phyloP scores from a whole-genome alignment of 1,284 basidiomycete genomes.

The Peniophora sp. region DNA sequence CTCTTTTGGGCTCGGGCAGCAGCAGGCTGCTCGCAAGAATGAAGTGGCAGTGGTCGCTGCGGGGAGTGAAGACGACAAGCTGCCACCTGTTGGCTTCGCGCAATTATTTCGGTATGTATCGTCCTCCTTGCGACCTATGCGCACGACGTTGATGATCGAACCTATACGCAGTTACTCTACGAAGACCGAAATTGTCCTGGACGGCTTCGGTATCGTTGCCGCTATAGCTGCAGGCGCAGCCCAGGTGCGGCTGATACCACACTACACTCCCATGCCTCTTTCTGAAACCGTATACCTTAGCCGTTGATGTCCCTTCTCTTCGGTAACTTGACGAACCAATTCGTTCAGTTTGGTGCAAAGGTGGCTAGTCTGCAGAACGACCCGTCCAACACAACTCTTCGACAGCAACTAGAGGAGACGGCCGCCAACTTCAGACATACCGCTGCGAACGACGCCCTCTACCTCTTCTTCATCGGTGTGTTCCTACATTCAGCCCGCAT shows the following conservation, averaged over 20 bases:
- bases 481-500: constrained; percentile 53
- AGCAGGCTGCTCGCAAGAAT: neutral
- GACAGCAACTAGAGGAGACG: constrained; percentile 29
- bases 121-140: neutral
- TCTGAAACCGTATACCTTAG: constrained; percentile 15
- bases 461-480: constrained; percentile 66
- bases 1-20: constrained; percentile 9
- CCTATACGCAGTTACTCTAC: constrained; percentile 49
- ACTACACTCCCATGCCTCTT: neutral
- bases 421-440: constrained; percentile 71
- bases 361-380: constrained; percentile 16
- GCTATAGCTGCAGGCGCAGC: constrained; percentile 69
- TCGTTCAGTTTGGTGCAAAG: constrained; percentile 53
- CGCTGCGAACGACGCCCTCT: constrained; percentile 59
- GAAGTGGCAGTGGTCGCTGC: neutral
- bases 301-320: constrained; percentile 82
- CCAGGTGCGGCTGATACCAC: constrained; percentile 43
- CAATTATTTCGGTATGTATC: constrained; percentile 40
- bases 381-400: constrained; percentile 18
- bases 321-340: constrained; percentile 70
- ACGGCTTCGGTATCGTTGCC: constrained; percentile 58
- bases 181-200: constrained; percentile 51
- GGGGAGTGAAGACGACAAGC: constrained; percentile 19
- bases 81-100: constrained; percentile 34
- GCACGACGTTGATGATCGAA: neutral